Percentiles rank a stretch among this genome's conserved stretches.
Conservation (phyloP, 1,139 yeast genomes). For the Trichomonascaceae sp. region DNA sequence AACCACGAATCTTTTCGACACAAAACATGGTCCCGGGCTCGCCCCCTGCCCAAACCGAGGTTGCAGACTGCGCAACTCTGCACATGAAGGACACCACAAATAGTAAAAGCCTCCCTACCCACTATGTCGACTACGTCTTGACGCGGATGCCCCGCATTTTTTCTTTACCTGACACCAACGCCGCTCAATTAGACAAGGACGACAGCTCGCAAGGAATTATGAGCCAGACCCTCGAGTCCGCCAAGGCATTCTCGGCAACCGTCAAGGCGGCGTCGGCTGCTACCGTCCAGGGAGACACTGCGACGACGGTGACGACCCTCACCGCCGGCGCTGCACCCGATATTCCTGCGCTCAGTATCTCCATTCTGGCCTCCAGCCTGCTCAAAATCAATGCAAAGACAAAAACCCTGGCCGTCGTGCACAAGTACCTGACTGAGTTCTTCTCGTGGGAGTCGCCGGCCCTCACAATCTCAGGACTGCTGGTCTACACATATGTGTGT, state of each 20-base stretch:
- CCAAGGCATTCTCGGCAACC: not conserved
- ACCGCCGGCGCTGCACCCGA: not conserved
- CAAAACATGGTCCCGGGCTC: no score
- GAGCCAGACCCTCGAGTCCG: not conserved
- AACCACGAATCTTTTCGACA: no score
- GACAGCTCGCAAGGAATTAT: not conserved
- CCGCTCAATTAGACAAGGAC: no score
- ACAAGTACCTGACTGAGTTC: slow-evolving; percentile 14
- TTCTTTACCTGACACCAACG: not conserved
- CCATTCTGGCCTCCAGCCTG: slow-evolving; percentile 9
- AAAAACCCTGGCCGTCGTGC: slow-evolving; percentile 13
- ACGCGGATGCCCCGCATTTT: not conserved
- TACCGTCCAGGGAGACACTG: not conserved
- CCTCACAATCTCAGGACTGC: slow-evolving; percentile 22
- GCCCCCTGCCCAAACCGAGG: no score
- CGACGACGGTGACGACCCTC: not conserved
- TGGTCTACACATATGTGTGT: slow-evolving; percentile 24
- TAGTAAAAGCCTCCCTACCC: not conserved
- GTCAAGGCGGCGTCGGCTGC: not conserved
- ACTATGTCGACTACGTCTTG: not conserved
- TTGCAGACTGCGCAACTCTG: no score
- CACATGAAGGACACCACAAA: no score
- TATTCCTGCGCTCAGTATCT: not conserved
- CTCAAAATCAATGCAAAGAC: slow-evolving; percentile 6
- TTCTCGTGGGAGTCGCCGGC: slow-evolving; percentile 23